A percentile compares a stretch with the other conserved stretches of the same genome.
phyloP scores from a whole-genome alignment of 2,329 filamentous ascomycete species.

The Chaetomium globosum region DNA sequence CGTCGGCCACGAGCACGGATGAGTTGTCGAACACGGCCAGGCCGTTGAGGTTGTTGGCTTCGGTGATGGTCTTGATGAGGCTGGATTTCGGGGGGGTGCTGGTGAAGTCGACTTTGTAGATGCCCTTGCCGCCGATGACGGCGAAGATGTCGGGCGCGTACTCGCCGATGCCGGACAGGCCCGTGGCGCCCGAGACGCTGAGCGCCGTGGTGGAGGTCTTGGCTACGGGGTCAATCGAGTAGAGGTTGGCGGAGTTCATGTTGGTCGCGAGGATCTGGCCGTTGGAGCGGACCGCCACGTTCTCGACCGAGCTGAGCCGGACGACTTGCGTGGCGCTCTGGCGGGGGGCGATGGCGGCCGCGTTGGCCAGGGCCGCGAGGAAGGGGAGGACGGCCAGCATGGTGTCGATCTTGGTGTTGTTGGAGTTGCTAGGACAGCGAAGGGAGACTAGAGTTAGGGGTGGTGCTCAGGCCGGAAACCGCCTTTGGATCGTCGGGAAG shows the following conservation, averaged over 20 bases:
- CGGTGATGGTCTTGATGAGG: conserved; percentile 39
- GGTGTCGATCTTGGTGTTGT: neutral
- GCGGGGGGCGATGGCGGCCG: conserved; percentile 31
- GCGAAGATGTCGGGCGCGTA: conserved; percentile 39
- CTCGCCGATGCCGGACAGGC: conserved; percentile 42
- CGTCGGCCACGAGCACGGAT: conserved; percentile 41
- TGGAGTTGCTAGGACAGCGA: neutral
- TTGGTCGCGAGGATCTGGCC: conserved; percentile 42
- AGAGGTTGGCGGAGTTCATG: conserved; percentile 42
- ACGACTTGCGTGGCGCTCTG: conserved; percentile 38
- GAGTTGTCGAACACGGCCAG: conserved; percentile 40
- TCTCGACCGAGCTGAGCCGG: conserved; percentile 39
- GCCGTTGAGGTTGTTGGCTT: conserved; percentile 42
- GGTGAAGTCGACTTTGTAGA: conserved; percentile 42
- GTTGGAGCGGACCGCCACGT: conserved; percentile 40
- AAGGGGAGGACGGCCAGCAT: conserved; percentile 28
- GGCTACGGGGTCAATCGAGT: conserved; percentile 37
- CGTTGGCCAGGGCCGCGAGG: conserved; percentile 24
- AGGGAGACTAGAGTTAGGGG: neutral
- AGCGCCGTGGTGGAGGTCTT: conserved; percentile 40
- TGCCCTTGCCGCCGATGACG: conserved; percentile 40
- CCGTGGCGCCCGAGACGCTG: conserved; percentile 37
- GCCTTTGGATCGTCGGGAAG: neutral
- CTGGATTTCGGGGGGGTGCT: conserved; percentile 32
- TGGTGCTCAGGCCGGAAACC: neutral